These are phyloP conservation scores for Citrus australasica DNA, from an alignment of 345 rosid genomes.

Conservation along the genomic window DNA sequence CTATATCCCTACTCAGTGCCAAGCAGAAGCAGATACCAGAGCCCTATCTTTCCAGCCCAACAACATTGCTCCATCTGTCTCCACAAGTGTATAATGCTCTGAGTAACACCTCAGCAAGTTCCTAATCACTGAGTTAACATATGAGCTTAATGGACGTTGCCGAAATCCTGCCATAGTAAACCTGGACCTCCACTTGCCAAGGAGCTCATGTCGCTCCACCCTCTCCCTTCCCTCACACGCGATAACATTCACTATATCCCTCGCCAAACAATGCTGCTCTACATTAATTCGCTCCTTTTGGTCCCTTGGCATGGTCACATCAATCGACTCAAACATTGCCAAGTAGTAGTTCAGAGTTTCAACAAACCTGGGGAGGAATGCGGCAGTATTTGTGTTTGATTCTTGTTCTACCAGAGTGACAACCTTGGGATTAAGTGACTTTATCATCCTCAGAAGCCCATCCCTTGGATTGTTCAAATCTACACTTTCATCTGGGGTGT, in stretches of 20 bases:
- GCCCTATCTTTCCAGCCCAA: slow-evolving; percentile 67
- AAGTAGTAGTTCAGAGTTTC: slow-evolving; percentile 61
- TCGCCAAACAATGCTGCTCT: slow-evolving; percentile 66
- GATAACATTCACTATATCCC: slow-evolving; percentile 63
- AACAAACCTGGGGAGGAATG: slow-evolving; percentile 53
- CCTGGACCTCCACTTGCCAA: slow-evolving; percentile 76
- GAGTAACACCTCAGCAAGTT: slow-evolving; percentile 49
- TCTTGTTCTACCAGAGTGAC: slow-evolving; percentile 70
- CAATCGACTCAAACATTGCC: slow-evolving; percentile 73
- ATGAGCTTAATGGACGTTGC: slow-evolving; percentile 50
- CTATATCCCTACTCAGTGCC: slow-evolving; percentile 33
- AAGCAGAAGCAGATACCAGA: slow-evolving; percentile 67
- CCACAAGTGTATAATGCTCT: slow-evolving; percentile 44
- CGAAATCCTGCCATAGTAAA: slow-evolving; percentile 66
- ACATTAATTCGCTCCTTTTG: slow-evolving; percentile 44
- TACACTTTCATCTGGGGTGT: slow-evolving; percentile 70
- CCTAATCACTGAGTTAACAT: slow-evolving; percentile 53
- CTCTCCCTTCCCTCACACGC: slow-evolving; percentile 74
- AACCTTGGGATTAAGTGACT: slow-evolving; percentile 63
- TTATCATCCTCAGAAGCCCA: slow-evolving; percentile 61
- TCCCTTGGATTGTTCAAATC: slow-evolving; percentile 69
- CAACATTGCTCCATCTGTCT: slow-evolving; percentile 65
- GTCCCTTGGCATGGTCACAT: slow-evolving; percentile 47
- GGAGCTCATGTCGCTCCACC: slow-evolving; percentile 65
- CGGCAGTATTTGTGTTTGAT: slow-evolving; percentile 72